Base-by-base conservation (phyloP, 2,329 filamentous ascomycete genomes). In the Cladosporium sp. region DNA sequence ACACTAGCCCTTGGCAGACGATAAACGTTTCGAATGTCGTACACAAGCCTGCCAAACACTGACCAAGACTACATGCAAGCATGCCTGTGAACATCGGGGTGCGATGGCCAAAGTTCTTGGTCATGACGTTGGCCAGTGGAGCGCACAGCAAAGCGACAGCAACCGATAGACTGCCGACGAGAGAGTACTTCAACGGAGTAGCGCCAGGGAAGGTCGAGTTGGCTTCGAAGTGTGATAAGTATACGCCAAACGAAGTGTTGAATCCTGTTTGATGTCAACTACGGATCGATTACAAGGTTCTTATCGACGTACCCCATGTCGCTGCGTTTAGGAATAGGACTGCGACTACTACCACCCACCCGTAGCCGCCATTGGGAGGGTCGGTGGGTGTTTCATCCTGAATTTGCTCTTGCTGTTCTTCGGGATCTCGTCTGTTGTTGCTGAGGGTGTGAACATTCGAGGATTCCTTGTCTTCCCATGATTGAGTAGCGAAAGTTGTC, bases 181-280 rank as follows among this genome's bases (percentile, higher is more conserved):
- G 64, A 4, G 69, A 69, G 55, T 68, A 73, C 50, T 71, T 65
- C 37, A 71, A 58, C 0, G 64, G 45, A 3, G 61, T 63, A 20
- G 70, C 67, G 4, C 61, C 62, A 0, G 62, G 60, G 43, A 70
- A 73, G 3, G 61, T 60, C 7, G 64, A 47, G 32, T 65, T 56
- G 6, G 60, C 52, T 12, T 74, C 61, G 51, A 72, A 76, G 45
- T 73, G 66, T 5, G 68, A 64, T 0, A 75, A 64, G 50, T 72
- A 74, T 9, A 75, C 67, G 17, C 70, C 70, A 50, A 71, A 76
- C 3, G 62, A 64, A 19, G 48, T 36, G 43, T 49, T 45, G 24
- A 47, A 29, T 20, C 54, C 47, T 53, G 13, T 27, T 13, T 61
- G 43, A 18, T 34, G 29, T 37, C 24, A 32, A 34, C 24, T n/a